Evolutionary conservation across 164 flowering plant species (phyloP).

Genomic region (Liquidambar formosana): DNA sequence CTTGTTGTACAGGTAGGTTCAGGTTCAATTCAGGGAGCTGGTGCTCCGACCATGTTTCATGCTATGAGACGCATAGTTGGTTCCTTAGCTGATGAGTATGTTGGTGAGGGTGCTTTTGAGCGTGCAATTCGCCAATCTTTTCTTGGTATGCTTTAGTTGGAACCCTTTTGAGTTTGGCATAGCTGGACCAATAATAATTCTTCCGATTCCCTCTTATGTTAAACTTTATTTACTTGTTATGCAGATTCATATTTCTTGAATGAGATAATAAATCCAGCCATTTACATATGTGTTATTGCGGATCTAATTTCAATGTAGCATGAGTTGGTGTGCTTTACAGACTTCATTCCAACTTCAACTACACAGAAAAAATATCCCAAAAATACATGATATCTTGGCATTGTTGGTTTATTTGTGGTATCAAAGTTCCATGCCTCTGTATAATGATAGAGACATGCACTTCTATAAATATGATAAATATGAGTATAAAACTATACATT

Average conservation of each 20-base stretch:
- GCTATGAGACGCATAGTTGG: constrained; percentile 81
- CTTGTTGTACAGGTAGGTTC: constrained; percentile 74
- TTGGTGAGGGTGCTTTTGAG: constrained; percentile 65
- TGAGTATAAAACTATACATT: too few relatives aligned
- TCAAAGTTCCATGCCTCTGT: too few relatives aligned
- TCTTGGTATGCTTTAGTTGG: constrained; percentile 52
- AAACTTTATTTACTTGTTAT: too few relatives aligned
- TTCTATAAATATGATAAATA: too few relatives aligned
- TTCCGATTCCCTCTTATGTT: not conserved
- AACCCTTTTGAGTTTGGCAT: not conserved
- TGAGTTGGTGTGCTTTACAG: not conserved
- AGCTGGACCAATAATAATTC: not conserved
- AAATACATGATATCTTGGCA: too few relatives aligned
- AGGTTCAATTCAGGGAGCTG: constrained; percentile 86
- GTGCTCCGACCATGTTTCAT: constrained; percentile 98
- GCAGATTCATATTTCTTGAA: too few relatives aligned
- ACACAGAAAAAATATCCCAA: not conserved
- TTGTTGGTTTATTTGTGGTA: too few relatives aligned
- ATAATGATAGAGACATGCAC: too few relatives aligned
- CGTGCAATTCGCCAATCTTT: constrained; percentile 87
- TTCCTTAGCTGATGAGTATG: constrained; percentile 50
- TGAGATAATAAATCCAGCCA: not conserved
- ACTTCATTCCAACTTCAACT: not conserved
- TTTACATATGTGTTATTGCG: not conserved
- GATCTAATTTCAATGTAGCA: not conserved